A percentile compares a stretch with the other conserved stretches of the same genome.
Conservation (phyloP, 176 grass and related monocot genomes). For the Cenchrus americanus region DNA sequence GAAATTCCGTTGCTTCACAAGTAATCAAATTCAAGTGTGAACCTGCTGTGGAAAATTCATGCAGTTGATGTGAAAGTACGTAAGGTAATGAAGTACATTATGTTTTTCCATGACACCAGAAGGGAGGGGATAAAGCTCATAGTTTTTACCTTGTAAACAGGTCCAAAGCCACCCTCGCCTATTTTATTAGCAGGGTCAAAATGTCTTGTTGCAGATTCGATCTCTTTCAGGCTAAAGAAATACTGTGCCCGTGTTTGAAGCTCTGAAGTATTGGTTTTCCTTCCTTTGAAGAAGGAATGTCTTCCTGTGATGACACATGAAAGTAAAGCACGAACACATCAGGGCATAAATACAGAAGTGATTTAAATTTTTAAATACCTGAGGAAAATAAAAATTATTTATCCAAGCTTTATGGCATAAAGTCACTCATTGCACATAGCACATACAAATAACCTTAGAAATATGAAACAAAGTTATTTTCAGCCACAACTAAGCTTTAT, state of each 20-base stretch:
- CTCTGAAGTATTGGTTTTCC: constrained; percentile 50
- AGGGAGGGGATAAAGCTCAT: constrained; percentile 11
- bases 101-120: neutral
- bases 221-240: constrained; percentile 77
- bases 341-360: constrained; percentile 8
- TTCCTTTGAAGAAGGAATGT: constrained; percentile 29
- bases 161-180: constrained; percentile 82
- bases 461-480: neutral
- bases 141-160: constrained; percentile 78
- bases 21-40: too few species aligned
- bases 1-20: too few species aligned
- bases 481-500: neutral
- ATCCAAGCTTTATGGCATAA: neutral
- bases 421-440: neutral
- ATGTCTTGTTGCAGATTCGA: constrained; percentile 66
- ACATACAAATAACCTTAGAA: constrained; percentile 32
- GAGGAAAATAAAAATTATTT: neutral
- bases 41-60: neutral
- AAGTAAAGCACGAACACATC: constrained; percentile 9
- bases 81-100: constrained; percentile 9
- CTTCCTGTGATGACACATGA: constrained; percentile 42
- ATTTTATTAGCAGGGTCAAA: constrained; percentile 83
- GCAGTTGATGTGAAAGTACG: neutral
- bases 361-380: neutral
- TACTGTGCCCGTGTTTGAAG: constrained; percentile 69